Evolutionary conservation across 176 grass and related monocot species (phyloP).

Genomic region (Oryza longistaminata): DNA sequence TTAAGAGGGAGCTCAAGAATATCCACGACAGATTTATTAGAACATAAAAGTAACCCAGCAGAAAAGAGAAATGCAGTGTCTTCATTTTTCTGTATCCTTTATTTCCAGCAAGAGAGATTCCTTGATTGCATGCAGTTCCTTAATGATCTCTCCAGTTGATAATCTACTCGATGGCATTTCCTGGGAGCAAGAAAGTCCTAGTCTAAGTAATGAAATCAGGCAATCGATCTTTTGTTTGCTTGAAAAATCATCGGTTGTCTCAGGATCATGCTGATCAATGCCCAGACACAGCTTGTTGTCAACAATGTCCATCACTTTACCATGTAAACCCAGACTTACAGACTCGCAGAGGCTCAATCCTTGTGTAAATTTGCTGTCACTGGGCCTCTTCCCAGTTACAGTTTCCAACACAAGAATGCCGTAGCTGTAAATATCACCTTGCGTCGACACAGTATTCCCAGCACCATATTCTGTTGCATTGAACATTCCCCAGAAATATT

Average conservation of each 20-base stretch:
- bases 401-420: conserved; percentile 54
- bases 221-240: neutral
- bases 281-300: neutral
- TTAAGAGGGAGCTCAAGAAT: too few relatives aligned
- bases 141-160: neutral
- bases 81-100: too few relatives aligned
- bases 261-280: too few relatives aligned
- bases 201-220: neutral
- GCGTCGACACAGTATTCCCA: conserved; percentile 20
- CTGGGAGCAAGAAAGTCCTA: conserved; percentile 3
- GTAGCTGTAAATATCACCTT: conserved; percentile 49
- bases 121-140: neutral
- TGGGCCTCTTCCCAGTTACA: conserved; percentile 28
- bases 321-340: neutral
- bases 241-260: neutral
- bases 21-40: too few relatives aligned
- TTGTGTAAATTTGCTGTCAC: neutral
- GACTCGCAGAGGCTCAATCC: conserved; percentile 26
- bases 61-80: too few relatives aligned
- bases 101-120: neutral
- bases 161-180: neutral
- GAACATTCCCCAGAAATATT: neutral
- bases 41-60: too few relatives aligned
- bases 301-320: neutral
- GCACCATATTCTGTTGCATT: conserved; percentile 33